Evolutionary conservation across 2,329 filamentous ascomycete genomes (phyloP).

Genomic region (Geosmithia morbida): DNA sequence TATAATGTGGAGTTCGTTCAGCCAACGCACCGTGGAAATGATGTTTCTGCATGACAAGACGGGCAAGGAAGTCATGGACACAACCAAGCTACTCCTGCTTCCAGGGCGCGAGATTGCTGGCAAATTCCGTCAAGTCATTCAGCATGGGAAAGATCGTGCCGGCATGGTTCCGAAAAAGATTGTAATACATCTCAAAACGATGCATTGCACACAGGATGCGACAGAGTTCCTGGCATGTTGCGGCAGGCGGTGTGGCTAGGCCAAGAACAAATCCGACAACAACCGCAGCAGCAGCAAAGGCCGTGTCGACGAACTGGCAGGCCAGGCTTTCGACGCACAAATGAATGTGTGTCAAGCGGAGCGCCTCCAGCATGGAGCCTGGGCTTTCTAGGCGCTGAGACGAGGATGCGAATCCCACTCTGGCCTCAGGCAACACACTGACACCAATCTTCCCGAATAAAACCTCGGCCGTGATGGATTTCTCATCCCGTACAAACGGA

Average conservation of each 20-base stretch:
- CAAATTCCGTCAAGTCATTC: background rate
- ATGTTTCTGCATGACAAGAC: background rate
- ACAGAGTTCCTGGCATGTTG: background rate
- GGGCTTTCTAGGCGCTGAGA: background rate
- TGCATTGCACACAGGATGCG: conserved; percentile 3
- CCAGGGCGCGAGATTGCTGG: conserved; percentile 2
- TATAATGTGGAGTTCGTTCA: background rate
- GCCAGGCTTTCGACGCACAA: background rate
- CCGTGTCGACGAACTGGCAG: background rate
- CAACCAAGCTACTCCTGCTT: conserved; percentile 3
- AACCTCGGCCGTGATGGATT: background rate
- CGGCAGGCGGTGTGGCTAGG: background rate
- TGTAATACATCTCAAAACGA: conserved; percentile 3
- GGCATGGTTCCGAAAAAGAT: background rate
- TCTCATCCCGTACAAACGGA: background rate
- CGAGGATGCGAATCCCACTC: conserved; percentile 1
- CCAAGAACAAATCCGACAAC: background rate
- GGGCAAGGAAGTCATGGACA: conserved; percentile 2
- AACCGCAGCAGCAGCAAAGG: background rate
- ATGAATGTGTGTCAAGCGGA: background rate
- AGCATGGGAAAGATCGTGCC: too few species aligned
- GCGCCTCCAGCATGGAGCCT: background rate
- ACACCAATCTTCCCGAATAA: background rate
- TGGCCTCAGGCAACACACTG: conserved; percentile 1
- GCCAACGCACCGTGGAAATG: background rate